Base-by-base conservation (phyloP, 192 early-diverging fungal species). In the Umbelopsis vinacea region DNA sequence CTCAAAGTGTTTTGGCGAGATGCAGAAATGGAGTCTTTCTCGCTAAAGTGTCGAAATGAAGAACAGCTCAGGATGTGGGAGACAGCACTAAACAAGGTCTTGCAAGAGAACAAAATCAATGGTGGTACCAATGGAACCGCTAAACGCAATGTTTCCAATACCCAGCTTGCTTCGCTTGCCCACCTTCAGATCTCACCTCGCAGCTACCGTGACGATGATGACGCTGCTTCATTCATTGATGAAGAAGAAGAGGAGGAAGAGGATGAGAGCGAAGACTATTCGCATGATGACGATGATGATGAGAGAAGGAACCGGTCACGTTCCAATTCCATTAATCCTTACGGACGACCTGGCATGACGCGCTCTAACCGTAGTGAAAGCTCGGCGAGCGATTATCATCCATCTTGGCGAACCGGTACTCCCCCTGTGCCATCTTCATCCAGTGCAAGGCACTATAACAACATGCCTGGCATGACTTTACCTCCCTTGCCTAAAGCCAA, bases 1-100 rank as follows among this genome's bases (percentile, higher is more conserved):
- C 75, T 94, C 33, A 88, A 89, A 40, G 91, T 99, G 46, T 95
- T 91, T 71, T 99, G 96, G 96, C 88, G 92, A 47, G 91, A 89
- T 38, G 81, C 82, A 21, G 92, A 92, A 26, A 89, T 92, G 81
- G 93, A 95, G 66, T 86, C 91, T 60, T 96, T 99, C 83, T 88
- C 87, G 68, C 80, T 99, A n/a, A 91, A 91, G 53, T 95, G 94
- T 78, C 81, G 94, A 19, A 93, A 95, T 70, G 90, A 91, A 74
- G 97, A 99, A 73, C 96, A 97, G 76, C 87, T 96, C n/a, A 89
- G 87, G 70, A 85, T 92, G 71, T 99, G 97, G 97, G 88, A 92
- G 73, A 70, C 72, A 43, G 90, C 94, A 4, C 77, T 99, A 35
- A 86, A 94, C 48, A 87, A 89, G 69, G 80, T 91, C 37, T 79